Evolutionary conservation across 306 rosid genomes (phyloP).

Genomic region (Mimosa pudica): DNA sequence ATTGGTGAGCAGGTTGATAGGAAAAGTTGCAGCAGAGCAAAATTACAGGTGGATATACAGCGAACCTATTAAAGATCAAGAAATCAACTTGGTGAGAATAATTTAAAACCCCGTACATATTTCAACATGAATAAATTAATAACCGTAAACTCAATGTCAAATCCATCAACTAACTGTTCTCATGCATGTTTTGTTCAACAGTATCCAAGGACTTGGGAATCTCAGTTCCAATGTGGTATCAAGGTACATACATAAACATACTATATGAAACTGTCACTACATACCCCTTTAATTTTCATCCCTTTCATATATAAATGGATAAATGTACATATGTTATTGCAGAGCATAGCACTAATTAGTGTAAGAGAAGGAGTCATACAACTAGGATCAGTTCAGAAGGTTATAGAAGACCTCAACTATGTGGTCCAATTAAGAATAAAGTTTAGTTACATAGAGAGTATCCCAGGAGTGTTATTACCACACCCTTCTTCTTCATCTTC

Average conservation of each 20-base stretch:
- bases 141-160: background rate
- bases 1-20: slow-evolving; percentile 68
- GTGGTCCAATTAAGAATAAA: slow-evolving; percentile 75
- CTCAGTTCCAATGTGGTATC: slow-evolving; percentile 96
- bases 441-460: slow-evolving; percentile 89
- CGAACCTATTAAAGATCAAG: slow-evolving; percentile 76
- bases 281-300: no score
- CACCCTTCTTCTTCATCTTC: slow-evolving; percentile 55
- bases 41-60: slow-evolving; percentile 93
- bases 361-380: slow-evolving; percentile 98
- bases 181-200: slow-evolving; percentile 43
- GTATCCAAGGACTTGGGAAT: slow-evolving; percentile 99
- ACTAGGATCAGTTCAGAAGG: slow-evolving; percentile 82
- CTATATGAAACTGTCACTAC: background rate
- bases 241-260: slow-evolving; percentile 49
- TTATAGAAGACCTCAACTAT: slow-evolving; percentile 82
- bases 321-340: slow-evolving; percentile 5
- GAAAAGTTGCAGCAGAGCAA: slow-evolving; percentile 96
- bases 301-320: no score
- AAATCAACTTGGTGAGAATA: slow-evolving; percentile 70
- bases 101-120: background rate
- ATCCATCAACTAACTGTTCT: background rate
- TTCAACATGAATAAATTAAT: background rate
- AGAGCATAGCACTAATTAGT: slow-evolving; percentile 94
- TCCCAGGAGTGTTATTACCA: slow-evolving; percentile 90